Base-by-base conservation (phyloP, 306 rosid genomes). In the Lotus japonicus region DNA sequence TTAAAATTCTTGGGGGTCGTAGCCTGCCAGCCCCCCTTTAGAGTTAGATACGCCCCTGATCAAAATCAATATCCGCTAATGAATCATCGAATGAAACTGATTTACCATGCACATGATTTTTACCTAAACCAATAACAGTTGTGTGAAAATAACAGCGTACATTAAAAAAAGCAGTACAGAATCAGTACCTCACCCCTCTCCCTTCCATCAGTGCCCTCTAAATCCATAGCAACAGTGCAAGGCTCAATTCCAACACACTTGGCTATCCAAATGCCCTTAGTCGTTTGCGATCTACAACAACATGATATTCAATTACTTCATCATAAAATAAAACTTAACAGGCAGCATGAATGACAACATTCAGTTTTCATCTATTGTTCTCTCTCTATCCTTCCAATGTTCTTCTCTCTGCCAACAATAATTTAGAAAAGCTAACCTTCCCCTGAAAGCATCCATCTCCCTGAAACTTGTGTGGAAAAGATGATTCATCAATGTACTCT, bases 141-240 rank as follows among this genome's bases (percentile, higher is more conserved):
- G 52, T 12, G 14, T 16, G 11, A 51, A 66, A 42, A 58, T 31
- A 58, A 42, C 9, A 58, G 31, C 9, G 54, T 2, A 14, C 35
- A 28, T 46, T 33, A 49, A 52, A 68, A 58, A 2, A 76, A 36
- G n/a, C 51, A 64, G 35, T n/a, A 13, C 56, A 56, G 43, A 65
- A 36, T 18, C 5, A 60, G 77, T 83, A 94, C 98, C 98, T 90
- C 97, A 41, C 98, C 98, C 72, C 98, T 79, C 82, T 94, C 98
- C 63, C 97, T 86, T 67, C 98, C 98, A 88, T 90, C 98, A 33
- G 98, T 94, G 9, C 98, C 98, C 86, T 94, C 98, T 82, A 90
- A 86, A 87, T 94, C 98, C 98, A 94, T 88, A 76, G 84, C 97
- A 77, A 94, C 75, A 17, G 98, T 94, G 74, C 82, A 82, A 38